Evolutionary conservation across 306 rosid species (phyloP).

Genomic region (Pyrus communis): DNA sequence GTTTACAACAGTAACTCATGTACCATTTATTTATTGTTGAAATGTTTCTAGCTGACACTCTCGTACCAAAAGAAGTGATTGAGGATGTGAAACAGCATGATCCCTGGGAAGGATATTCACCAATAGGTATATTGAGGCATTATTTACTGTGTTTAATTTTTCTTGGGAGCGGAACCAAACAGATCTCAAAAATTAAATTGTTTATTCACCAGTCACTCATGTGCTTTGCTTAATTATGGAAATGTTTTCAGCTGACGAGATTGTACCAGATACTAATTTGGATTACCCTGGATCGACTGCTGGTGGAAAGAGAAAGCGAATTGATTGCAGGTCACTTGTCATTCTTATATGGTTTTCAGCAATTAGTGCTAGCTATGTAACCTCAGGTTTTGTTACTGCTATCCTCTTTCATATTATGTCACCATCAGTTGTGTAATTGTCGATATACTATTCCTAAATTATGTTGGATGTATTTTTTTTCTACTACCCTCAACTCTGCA

Average conservation of each 20-base stretch:
- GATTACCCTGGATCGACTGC: conserved; percentile 33
- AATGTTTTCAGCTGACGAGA: conserved; percentile 52
- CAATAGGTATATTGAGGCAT: conserved; percentile 30
- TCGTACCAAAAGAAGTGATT: conserved; percentile 31
- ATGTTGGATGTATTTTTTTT: not conserved
- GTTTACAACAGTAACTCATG: not conserved
- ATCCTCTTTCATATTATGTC: conserved; percentile 1
- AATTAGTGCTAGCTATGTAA: conserved; percentile 13
- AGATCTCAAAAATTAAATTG: not conserved
- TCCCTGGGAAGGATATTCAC: conserved; percentile 24
- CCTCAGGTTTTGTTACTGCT: conserved; percentile 10
- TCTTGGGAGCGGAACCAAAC: not conserved
- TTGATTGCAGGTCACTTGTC: conserved; percentile 50
- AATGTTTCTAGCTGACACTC: conserved; percentile 52
- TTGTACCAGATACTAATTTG: conserved; percentile 28
- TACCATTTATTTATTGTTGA: conserved; percentile 19
- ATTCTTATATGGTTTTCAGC: conserved; percentile 15
- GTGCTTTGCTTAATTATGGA: conserved; percentile 19
- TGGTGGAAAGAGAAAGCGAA: conserved; percentile 65
- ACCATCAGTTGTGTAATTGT: not conserved
- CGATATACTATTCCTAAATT: not conserved
- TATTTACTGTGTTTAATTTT: not conserved
- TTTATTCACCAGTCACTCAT: not conserved
- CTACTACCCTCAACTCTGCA: conserved; percentile 1
- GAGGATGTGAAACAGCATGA: conserved; percentile 25